These are phyloP conservation scores for Fraxinus angustifolia DNA, from an alignment of 305 asterid species.

Conservation along the genomic window DNA sequence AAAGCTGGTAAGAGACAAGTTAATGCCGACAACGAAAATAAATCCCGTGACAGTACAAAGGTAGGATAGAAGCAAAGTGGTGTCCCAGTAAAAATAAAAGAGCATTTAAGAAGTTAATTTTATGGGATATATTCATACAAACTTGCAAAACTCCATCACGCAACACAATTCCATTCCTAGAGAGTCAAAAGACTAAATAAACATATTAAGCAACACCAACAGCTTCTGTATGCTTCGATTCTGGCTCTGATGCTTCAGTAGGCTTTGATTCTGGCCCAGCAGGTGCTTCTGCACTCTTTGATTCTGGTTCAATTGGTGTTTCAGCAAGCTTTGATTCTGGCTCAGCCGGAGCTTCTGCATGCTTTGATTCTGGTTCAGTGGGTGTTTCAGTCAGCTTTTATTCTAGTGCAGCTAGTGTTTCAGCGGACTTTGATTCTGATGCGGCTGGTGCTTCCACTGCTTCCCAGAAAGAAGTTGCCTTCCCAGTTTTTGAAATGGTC, in stretches of 20 bases:
- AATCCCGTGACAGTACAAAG: too few species aligned
- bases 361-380: too few species aligned
- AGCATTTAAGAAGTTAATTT: background rate
- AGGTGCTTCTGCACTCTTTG: too few species aligned
- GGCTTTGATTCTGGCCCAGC: constrained; percentile 1
- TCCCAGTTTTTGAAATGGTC: constrained; percentile 49
- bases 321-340: too few species aligned
- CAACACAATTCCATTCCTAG: background rate
- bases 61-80: too few species aligned
- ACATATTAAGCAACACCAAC: constrained; percentile 24
- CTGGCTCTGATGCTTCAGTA: background rate
- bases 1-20: too few species aligned
- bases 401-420: constrained; percentile 13
- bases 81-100: background rate
- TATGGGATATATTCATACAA: background rate
- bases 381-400: too few species aligned
- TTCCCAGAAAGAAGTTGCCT: constrained; percentile 50
- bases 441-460: constrained; percentile 8
- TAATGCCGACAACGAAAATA: too few species aligned
- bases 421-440: too few species aligned
- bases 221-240: background rate
- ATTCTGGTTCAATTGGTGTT: too few species aligned
- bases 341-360: too few species aligned
- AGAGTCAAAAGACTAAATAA: background rate
- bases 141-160: background rate